Evolutionary conservation across 164 flowering plant species (phyloP).

Genomic region (Stephania japonica): DNA sequence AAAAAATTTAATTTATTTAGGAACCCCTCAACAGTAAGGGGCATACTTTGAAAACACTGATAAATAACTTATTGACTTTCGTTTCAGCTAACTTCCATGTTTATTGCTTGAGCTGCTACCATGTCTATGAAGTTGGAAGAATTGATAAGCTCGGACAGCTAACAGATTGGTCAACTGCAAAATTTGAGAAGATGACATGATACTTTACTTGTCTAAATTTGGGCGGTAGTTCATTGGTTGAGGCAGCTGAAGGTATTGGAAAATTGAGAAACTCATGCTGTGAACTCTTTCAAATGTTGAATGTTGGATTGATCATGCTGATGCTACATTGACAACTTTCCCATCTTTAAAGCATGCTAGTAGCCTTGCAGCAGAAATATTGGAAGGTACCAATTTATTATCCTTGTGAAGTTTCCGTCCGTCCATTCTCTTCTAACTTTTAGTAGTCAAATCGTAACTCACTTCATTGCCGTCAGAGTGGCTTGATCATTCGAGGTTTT

Average conservation of each 20-base stretch:
- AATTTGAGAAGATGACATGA: neutral
- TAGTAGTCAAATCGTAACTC: neutral
- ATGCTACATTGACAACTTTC: constrained; percentile 18
- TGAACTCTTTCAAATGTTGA: constrained; percentile 40
- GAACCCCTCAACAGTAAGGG: no score
- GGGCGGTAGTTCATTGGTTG: neutral
- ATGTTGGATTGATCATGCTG: constrained; percentile 31
- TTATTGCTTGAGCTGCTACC: constrained; percentile 50
- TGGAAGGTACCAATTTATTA: neutral
- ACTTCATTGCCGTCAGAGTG: neutral
- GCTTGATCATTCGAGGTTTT: neutral
- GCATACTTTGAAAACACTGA: no score
- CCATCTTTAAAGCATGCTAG: constrained; percentile 37
- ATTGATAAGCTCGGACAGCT: constrained; percentile 29
- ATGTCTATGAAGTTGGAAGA: constrained; percentile 74
- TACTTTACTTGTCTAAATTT: neutral
- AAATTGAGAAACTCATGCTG: constrained; percentile 19
- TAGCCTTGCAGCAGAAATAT: constrained; percentile 30
- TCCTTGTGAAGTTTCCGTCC: neutral
- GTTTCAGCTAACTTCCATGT: constrained; percentile 63
- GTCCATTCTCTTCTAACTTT: neutral
- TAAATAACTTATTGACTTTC: neutral
- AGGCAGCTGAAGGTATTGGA: constrained; percentile 5
- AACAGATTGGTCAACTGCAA: constrained; percentile 11
- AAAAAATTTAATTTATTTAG: no score